These are phyloP conservation scores for Termitomyces sp. DNA, from an alignment of 768 basidiomycete species.

Conservation along the genomic window DNA sequence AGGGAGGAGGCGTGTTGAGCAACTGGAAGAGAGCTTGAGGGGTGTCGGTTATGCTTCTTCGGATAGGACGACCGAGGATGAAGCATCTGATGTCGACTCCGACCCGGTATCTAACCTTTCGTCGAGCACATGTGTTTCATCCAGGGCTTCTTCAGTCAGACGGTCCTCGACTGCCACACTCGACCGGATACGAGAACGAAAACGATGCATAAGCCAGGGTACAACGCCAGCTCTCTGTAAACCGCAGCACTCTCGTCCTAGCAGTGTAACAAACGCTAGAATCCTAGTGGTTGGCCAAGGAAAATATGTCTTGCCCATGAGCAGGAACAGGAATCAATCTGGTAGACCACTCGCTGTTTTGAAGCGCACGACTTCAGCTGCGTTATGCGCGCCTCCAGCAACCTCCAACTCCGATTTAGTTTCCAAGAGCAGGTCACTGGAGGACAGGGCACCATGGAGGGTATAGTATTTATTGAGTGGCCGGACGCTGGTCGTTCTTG, in stretches of 20 bases:
- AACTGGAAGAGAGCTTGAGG: slow-evolving; percentile 18
- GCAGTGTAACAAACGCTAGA: background rate
- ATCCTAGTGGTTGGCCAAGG: background rate
- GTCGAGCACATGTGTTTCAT: slow-evolving; percentile 18
- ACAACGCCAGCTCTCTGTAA: background rate
- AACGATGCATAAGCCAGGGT: slow-evolving; percentile 3
- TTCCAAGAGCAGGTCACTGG: background rate
- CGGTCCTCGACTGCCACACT: background rate
- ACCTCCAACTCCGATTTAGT: background rate
- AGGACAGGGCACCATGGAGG: slow-evolving; percentile 16
- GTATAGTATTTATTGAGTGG: background rate
- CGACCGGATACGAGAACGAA: background rate
- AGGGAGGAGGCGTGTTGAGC: slow-evolving; percentile 19
- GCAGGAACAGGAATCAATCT: slow-evolving; percentile 8
- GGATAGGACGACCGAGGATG: slow-evolving; percentile 9
- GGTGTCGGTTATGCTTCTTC: slow-evolving; percentile 10
- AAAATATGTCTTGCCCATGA: background rate
- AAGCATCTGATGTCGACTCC: background rate
- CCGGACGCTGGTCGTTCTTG: background rate
- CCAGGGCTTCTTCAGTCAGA: slow-evolving; percentile 1
- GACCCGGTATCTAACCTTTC: slow-evolving; percentile 11
- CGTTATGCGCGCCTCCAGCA: background rate
- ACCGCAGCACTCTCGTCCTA: background rate
- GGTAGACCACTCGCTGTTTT: slow-evolving; percentile 11
- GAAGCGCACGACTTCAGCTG: slow-evolving; percentile 7